Conservation (phyloP, 192 early-diverging fungal species). For the Rhizophlyctis rosea region DNA sequence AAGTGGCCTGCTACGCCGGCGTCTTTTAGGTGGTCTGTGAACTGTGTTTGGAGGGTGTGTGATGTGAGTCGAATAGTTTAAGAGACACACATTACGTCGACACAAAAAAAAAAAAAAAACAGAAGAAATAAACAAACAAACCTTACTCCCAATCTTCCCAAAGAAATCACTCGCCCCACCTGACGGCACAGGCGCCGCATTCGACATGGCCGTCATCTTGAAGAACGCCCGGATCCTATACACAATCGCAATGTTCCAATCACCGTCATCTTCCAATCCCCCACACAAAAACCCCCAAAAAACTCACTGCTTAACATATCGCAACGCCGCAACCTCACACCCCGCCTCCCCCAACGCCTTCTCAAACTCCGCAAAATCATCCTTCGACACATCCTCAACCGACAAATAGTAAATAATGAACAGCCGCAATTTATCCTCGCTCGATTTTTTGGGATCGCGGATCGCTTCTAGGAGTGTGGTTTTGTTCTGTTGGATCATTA, state of each 20-base stretch:
- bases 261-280: constrained; percentile 66
- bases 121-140: constrained; percentile 9
- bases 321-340: constrained; percentile 68
- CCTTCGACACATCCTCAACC: constrained; percentile 64
- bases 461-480: constrained; percentile 76
- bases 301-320: constrained; percentile 78
- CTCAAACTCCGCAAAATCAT: constrained; percentile 85
- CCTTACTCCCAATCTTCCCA: constrained; percentile 46
- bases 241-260: too few species aligned
- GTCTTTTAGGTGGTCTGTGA: constrained; percentile 44
- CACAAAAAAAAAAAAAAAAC: constrained; percentile 4
- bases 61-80: background rate
- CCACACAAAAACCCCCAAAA: constrained; percentile 16
- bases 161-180: constrained; percentile 40
- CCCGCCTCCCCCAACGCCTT: constrained; percentile 70
- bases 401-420: constrained; percentile 87
- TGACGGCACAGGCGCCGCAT: constrained; percentile 13
- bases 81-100: constrained; percentile 5
- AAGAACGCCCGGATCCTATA: constrained; percentile 41
- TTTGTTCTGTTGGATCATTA: constrained; percentile 58
- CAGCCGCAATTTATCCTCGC: constrained; percentile 87
- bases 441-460: constrained; percentile 72
- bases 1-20: constrained; percentile 46
- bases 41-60: constrained; percentile 8
- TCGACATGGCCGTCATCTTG: constrained; percentile 40